Evolutionary conservation across 768 basidiomycete genomes (phyloP).

Genomic region (Lactarius sanguifluus): DNA sequence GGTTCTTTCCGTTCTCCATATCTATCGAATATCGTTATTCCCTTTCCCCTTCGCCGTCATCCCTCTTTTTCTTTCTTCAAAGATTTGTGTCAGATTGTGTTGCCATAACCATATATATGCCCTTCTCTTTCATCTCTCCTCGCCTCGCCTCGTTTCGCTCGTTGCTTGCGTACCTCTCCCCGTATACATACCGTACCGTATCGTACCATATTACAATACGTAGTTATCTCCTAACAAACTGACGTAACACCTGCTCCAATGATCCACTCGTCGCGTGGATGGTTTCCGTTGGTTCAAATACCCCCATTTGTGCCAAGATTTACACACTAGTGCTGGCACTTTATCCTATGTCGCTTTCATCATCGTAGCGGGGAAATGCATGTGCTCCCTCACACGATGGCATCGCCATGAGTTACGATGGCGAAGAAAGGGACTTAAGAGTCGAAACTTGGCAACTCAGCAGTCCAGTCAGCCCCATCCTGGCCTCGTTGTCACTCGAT

Average conservation of each 20-base stretch:
- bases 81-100: slow-evolving; percentile 9
- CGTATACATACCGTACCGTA: slow-evolving; percentile 22
- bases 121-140: slow-evolving; percentile 6
- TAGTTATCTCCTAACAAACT: slow-evolving; percentile 17
- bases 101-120: slow-evolving; percentile 21
- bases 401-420: too few relatives aligned
- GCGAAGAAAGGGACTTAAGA: too few relatives aligned
- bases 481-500: too few relatives aligned
- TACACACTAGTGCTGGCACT: too few relatives aligned
- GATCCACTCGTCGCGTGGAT: not conserved
- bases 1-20: slow-evolving; percentile 23
- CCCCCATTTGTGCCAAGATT: not conserved
- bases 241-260: slow-evolving; percentile 5
- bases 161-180: slow-evolving; percentile 17
- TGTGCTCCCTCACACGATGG: too few relatives aligned
- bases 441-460: too few relatives aligned
- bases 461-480: too few relatives aligned
- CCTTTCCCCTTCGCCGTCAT: slow-evolving; percentile 22
- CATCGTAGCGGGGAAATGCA: too few relatives aligned
- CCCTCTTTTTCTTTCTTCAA: slow-evolving; percentile 3
- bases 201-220: slow-evolving; percentile 28
- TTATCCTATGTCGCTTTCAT: too few relatives aligned
- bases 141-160: slow-evolving; percentile 17
- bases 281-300: not conserved
- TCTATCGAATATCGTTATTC: slow-evolving; percentile 30